A percentile compares a stretch with the other conserved stretches of the same genome.
These are phyloP conservation scores for Sporothrix mexicana DNA, from an alignment of 2,329 filamentous ascomycete genomes.

Conservation along the genomic window DNA sequence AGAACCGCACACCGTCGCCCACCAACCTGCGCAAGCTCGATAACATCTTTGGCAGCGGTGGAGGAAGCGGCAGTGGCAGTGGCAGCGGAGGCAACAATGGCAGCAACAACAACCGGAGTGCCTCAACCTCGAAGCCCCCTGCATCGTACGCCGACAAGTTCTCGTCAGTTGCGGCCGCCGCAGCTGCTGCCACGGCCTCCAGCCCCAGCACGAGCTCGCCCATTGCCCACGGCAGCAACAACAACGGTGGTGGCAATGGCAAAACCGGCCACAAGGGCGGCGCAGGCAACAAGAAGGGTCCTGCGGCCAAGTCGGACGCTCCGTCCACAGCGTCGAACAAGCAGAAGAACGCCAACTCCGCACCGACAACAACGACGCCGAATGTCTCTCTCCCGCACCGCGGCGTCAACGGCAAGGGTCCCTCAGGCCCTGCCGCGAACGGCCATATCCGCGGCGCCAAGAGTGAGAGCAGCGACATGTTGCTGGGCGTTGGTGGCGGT, in stretches of 20 bases:
- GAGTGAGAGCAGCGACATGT: slow-evolving; percentile 43
- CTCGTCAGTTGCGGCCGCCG: neutral
- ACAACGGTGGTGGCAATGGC: neutral
- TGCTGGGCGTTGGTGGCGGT: neutral
- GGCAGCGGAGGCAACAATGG: neutral
- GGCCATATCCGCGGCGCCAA: slow-evolving; percentile 57
- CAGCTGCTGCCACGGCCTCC: neutral
- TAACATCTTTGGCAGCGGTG: neutral
- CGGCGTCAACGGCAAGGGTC: slow-evolving; percentile 47
- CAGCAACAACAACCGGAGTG: neutral
- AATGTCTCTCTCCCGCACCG: slow-evolving; percentile 38
- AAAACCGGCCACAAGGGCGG: slow-evolving; percentile 34
- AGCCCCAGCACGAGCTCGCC: slow-evolving; percentile 20
- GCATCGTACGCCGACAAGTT: slow-evolving; percentile 26
- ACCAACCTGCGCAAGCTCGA: slow-evolving; percentile 60
- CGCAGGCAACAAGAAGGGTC: slow-evolving; percentile 31
- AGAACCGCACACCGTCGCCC: slow-evolving; percentile 73
- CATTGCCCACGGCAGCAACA: neutral
- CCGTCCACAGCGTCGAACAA: slow-evolving; percentile 40
- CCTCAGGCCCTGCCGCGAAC: slow-evolving; percentile 42
- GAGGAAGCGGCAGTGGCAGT: neutral
- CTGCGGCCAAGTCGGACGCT: slow-evolving; percentile 29
- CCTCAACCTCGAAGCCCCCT: slow-evolving; percentile 28
- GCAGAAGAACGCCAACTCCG: slow-evolving; percentile 39
- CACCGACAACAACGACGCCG: slow-evolving; percentile 40